Base-by-base conservation (phyloP, 2,329 filamentous ascomycete genomes). In the Fusarium tricinctum region DNA sequence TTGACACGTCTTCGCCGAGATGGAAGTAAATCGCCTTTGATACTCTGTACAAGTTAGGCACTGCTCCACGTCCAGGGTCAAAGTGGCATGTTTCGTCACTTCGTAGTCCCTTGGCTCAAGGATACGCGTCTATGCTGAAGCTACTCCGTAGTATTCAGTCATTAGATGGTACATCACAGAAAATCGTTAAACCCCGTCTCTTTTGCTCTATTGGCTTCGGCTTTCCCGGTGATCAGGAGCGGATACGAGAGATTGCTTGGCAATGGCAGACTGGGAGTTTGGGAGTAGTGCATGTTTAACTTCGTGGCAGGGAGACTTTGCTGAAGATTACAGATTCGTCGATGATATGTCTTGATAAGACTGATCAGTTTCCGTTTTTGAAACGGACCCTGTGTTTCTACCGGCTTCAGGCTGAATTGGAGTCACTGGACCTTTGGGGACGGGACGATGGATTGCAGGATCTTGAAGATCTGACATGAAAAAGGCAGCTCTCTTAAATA, bases 31-130 rank as follows among this genome's bases (percentile, higher is more conserved):
- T 47, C 63, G 43, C 44, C 32, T 63, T 22, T 44, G 23, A 23
- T 19, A 14, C 28, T 23, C 23, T 23, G 23, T 23, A 8, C 28
- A 39, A 33, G 48, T 47, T 44, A 56, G 43, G 45, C 43, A 48
- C 45, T 28, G 59, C 68, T 66, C 64, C 64, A 68, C 52, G 45
- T 57, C 58, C 44, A 59, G 35, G 33, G 50, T 52, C 30, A 39
- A 14, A 49, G 45, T 69, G 70, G 54, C 63, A 46, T 63, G 51
- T 68, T 70, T 68, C 54, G 59, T 22, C 59, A 48, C 68, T 70
- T 68, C 52, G 59, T 19, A n/a, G 43, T 62, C 42, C 46, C 23
- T 46, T 49, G 40, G 38, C 59, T 58, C 59, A 40, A 62, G 40
- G 42, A 42, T 56, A 48, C 32, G 33, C 38, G 50, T 32, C 40